Base-by-base conservation (phyloP, 805 yeast genomes). In the Saccharomycopsis malanga region DNA sequence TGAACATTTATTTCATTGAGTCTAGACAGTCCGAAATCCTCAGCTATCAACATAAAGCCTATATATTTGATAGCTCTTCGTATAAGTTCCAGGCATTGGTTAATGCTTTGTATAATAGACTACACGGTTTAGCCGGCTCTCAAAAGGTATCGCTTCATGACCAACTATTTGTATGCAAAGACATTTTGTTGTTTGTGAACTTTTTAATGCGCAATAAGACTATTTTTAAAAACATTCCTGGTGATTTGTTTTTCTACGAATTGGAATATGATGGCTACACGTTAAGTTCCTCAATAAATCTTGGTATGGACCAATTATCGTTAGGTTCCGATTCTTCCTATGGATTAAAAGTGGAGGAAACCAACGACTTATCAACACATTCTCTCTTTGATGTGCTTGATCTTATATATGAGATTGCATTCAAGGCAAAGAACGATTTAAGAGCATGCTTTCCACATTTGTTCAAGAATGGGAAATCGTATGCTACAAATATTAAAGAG, bases 21-120 rank as follows among this genome's bases (percentile, higher is more conserved):
- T 45, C 39, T 7, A 39, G 45, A 21, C 25, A 47, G 23, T 43
- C 36, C 41, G 42, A 47, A 30, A 4, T 47, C 7, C n/a, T 51
- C 10, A 25, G 30, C 14, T 34, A 21, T 4, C 25, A 43, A 20
- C 18, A 34, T 3, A 40, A 40, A 27, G 37, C 34, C 22, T 48
- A 48, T 25, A 39, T 51, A 7, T 51, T 51, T 45, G 52, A 48
- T 34, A 17, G 41, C 6, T 24, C 45, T 1, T 48, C 52, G 4
- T 48, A 22, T 27, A 48, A 51, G 20, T 51, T 48, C 32, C 54
- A 51, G 37, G 24, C 39, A 3, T 42, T 50, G 18, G 18, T 50
- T 18, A 50, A 46, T 39, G 40, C 53, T 6, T 30, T 50, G n/a
- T 42, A 42, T 23, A 14, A 32, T 7, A 37, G 48, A 29, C 12